phyloP scores from a whole-genome alignment of 345 rosid genomes.

The Eucalyptus tenuipes region DNA sequence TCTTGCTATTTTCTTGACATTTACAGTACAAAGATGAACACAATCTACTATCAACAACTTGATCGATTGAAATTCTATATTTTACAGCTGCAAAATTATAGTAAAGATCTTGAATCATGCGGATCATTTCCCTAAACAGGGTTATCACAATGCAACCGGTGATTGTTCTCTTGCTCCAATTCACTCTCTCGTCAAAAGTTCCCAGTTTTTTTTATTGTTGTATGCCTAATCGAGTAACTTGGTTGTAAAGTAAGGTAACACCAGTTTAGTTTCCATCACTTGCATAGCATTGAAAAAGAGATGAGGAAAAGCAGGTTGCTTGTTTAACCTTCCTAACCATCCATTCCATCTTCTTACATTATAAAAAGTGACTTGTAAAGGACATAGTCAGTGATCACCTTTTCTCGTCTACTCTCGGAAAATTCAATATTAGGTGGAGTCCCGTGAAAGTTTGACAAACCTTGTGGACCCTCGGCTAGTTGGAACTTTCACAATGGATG shows the following conservation, averaged over 20 bases:
- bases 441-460: conserved; percentile 12
- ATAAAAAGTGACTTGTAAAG: background rate
- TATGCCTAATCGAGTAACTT: background rate
- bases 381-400: background rate
- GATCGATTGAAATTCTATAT: background rate
- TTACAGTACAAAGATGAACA: background rate
- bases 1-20: background rate
- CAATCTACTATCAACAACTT: background rate
- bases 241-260: background rate
- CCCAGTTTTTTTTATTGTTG: background rate
- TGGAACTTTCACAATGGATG: conserved; percentile 43
- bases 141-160: background rate
- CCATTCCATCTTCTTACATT: background rate
- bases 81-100: background rate
- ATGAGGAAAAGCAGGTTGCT: background rate
- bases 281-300: background rate
- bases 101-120: background rate
- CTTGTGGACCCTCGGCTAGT: conserved; percentile 40
- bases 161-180: background rate
- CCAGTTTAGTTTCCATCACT: background rate
- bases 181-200: background rate
- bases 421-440: conserved; percentile 16
- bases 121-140: background rate
- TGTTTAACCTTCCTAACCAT: background rate
- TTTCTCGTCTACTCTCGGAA: background rate